Base-by-base conservation (phyloP, 2,329 filamentous ascomycete genomes). In the Fusarium poae region DNA sequence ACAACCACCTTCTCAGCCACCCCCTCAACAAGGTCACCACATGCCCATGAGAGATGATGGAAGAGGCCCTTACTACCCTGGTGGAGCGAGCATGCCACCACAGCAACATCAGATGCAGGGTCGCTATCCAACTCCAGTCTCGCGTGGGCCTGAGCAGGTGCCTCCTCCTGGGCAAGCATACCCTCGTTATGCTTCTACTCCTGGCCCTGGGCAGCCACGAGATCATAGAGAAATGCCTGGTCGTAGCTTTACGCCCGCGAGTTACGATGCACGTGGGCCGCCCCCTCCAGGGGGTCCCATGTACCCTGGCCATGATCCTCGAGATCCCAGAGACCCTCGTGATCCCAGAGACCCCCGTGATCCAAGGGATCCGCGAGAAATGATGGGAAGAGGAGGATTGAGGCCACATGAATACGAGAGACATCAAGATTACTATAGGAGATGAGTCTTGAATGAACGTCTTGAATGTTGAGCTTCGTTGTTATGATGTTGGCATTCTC, bases 361-460 rank as follows among this genome's bases (percentile, higher is more conserved):
- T 21, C 64, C 60, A 23, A 50, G 61, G 18, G 76, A 82, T 23
- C 71, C 78, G 8, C 76, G 79, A 16, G 69, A 72, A 9, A 77
- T 83, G 57, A 78, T 83, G 67, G 79, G 82, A 32, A 79, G 82
- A 34, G 81, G 82, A 30, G 81, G 82, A 27, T 67, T 84, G 32
- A 76, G 82, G 51, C 82, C 82, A 16, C 82, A 82, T 32, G 82
- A 84, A 34, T 84, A 82, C 51, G 82, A 84, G 11, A 78, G 78
- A 25, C 81, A 79, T 39, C 77, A 77, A 5, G 82, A 85, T 62
- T 77, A 79, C 44, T 85, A 84, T 64, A 79, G 82, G 65, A 77
- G 83, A 63, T 83, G 77, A 75, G 29, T 18, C 30, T 15, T 9
- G 45, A 40, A 20, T 10, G 20, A 10, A 10, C 12, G 6, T 37